Evolutionary conservation across 768 basidiomycete genomes (phyloP), one percentile per base, ranked within the genome.

Genomic region (Roridomyces roridus): DNA sequence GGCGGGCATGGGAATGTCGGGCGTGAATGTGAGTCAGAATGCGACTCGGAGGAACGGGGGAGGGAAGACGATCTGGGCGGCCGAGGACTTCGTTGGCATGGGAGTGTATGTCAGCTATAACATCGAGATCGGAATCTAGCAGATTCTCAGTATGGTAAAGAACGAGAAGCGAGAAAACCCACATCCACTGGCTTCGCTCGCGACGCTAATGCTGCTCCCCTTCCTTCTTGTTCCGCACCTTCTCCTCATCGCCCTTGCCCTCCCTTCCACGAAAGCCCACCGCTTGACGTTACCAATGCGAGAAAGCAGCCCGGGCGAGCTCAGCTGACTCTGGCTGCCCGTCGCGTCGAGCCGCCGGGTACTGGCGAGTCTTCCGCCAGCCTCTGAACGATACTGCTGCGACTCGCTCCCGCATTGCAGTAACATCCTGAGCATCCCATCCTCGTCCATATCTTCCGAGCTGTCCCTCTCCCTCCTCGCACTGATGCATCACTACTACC

Each of bases 231-330:
- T 53, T 29, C 35, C 46, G 25, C 15, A 18, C 10, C 4, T n/a
- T 37, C 7, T 44, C 28, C 4, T 37, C 0, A 10, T 39, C n/a
- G 7, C 28, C 21, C 14, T 34, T 34, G 11, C 80, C 81, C 65
- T 73, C 74, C 21, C 80, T 73, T 12, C 65, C 70, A 1, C 79
- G 46, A 20, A 59, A 53, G 14, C 57, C 83, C 83, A 85, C 62
- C 72, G 79, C 71, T 82, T 85, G 36, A 85, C 81, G 3, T 81
- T 83, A n/a, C 84, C 83, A 42, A 85, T 82, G 41, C 84, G 78
- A 5, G 81, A 79, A 6, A 85, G 70, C 4, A 85, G 29, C 46
- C 59, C 54, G 20, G 37, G 50, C 46, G 49, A 42, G 17, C 42
- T 51, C 26, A 59, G 46, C 7, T 34, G 31, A 34, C 31, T 34